Evolutionary conservation across 2,329 filamentous ascomycete species (phyloP).

Genomic region (Pseudohalonectria lignicola): DNA sequence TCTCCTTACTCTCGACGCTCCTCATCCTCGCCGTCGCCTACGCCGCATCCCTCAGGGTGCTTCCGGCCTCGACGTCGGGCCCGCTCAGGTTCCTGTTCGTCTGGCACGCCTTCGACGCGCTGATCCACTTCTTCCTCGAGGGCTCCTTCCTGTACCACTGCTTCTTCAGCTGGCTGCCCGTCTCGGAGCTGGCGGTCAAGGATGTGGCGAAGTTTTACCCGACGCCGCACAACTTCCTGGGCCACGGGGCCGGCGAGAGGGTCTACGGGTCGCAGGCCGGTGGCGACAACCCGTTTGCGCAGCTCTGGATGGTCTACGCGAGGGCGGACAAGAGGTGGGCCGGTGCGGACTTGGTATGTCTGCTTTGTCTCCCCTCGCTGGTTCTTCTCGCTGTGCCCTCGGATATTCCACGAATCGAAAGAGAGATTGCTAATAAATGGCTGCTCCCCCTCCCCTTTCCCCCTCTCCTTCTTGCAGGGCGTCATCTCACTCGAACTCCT

Average conservation of each 20-base stretch:
- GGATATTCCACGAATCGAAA: too few species aligned
- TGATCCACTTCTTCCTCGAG: slow-evolving; percentile 87
- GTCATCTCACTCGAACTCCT: slow-evolving; percentile 55
- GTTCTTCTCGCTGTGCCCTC: too few species aligned
- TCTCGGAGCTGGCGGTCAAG: slow-evolving; percentile 16
- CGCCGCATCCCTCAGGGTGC: slow-evolving; percentile 30
- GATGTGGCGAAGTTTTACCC: slow-evolving; percentile 28
- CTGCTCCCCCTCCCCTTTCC: background rate
- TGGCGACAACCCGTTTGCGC: slow-evolving; percentile 41
- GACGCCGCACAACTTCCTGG: slow-evolving; percentile 41
- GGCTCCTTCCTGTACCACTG: slow-evolving; percentile 88
- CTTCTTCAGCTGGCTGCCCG: slow-evolving; percentile 55
- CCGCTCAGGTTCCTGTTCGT: slow-evolving; percentile 72
- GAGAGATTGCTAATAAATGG: slow-evolving; percentile 3
- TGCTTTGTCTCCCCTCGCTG: too few species aligned
- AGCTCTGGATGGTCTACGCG: slow-evolving; percentile 60
- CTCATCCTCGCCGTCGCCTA: slow-evolving; percentile 41
- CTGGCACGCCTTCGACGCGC: slow-evolving; percentile 88
- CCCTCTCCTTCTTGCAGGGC: slow-evolving; percentile 20
- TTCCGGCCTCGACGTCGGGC: slow-evolving; percentile 36
- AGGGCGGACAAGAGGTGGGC: slow-evolving; percentile 54
- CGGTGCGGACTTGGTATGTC: slow-evolving; percentile 44
- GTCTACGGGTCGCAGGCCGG: slow-evolving; percentile 48
- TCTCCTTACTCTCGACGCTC: slow-evolving; percentile 45
- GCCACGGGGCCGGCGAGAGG: slow-evolving; percentile 29